Base-by-base conservation (phyloP, 345 rosid genomes). In the Reutealis trisperma region DNA sequence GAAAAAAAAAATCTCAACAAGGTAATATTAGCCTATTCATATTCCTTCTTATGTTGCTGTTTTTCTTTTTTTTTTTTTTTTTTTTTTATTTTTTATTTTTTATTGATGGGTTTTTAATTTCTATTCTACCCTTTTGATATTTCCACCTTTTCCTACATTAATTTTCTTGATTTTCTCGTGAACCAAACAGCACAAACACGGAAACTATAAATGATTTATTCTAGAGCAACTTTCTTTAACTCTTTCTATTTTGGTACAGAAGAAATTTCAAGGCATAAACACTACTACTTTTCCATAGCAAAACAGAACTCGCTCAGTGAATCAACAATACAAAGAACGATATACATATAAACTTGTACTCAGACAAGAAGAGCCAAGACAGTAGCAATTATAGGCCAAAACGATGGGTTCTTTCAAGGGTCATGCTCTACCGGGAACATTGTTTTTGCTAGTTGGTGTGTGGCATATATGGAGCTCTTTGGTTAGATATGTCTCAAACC, bases 321-420 rank as follows among this genome's bases (percentile, higher is more conserved):
- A 70, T 72, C 74, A 47, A 22, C 41, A 19, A 72, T 34, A 49
- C 18, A 27, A 32, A 59, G 19, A 13, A 45, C 41, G 54, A 22
- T 27, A 27, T 27, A 27, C 30, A 27, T 27, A 27, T 27, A 27
- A 1, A 1, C 30, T 27, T 27, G 30, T 27, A 27, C 30, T 27
- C 30, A 27, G 6, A 37, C 41, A 6, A 37, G 78, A 12, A 55
- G 41, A 55, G 69, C 60, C 27, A 54, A 49, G 51, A 60, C 59
- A 15, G 18, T 8, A 8, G 22, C 11, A 19, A 12, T 14, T n/a
- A 10, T 45, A 12, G 51, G 6, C 67, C 14, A 2, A n/a, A 47
- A 57, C 52, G 75, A 95, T 95, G 99, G 99, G 99, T 66, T 95
- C 99, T 78, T 95, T 93, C 85, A 87, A 89, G 77, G 99, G 99